Base-by-base conservation (phyloP, 1,284 basidiomycete genomes). In the Cystobasidium pallidum region DNA sequence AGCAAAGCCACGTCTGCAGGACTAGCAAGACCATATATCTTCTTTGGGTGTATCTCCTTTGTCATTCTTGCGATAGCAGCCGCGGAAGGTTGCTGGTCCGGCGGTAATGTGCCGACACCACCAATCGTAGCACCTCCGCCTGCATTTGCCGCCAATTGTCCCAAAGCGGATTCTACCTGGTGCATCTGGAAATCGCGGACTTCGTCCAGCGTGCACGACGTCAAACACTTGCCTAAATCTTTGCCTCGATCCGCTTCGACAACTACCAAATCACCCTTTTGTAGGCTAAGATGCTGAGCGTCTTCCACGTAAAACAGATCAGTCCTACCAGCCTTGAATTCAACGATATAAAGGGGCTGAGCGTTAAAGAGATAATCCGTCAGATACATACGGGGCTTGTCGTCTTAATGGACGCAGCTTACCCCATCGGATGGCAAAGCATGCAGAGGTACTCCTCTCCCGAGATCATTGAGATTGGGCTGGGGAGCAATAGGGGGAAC, bases 211-310 rank as follows among this genome's bases (percentile, higher is more conserved):
- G 45, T 68, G 21, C 54, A 55, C 13, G 55, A 57, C 2, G 59
- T 92, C 64, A 93, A 86, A 26, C 96, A 89, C 79, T 90, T 92
- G 39, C 94, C 94, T 58, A 97, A 80, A 82, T 97, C 94, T 80
- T 90, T 91, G 21, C 95, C 95, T 28, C 95, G 86, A 81, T 98
- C 95, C 8, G 94, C 95, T 81, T 98, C 95, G 19, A 98, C 95
- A 75, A 98, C 93, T 70, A 98, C 95, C 52, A 94, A 83, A 80
- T 98, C 95, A 2, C 92, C 94, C 19, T 88, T 86, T 17, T 86
- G 85, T 72, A 93, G 86, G 6, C 81, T 82, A 63, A 83, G 79
- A 3, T 67, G 75, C 26, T 78, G 66, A 21, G 86, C 83, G 77
- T 92, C 89, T 2, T 88, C 88, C 76, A 89, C 86, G 82, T 95